Evolutionary conservation across 2,329 filamentous ascomycete species (phyloP).

Genomic region (Stachybotrys chartarum): DNA sequence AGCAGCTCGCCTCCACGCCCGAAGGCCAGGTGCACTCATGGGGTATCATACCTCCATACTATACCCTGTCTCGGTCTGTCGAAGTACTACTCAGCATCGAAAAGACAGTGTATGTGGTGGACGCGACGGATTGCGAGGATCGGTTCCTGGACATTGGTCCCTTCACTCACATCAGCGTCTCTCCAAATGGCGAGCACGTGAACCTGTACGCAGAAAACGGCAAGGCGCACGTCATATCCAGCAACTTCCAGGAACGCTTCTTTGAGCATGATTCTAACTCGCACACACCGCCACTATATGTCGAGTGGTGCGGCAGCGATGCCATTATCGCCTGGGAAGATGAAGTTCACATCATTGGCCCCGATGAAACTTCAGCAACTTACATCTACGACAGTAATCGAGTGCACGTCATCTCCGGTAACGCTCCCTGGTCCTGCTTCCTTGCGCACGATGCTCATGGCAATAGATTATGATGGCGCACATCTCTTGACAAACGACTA

Average conservation of each 20-base stretch:
- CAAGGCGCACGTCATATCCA: conserved; percentile 86
- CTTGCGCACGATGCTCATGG: too few species aligned
- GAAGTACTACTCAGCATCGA: conserved; percentile 84
- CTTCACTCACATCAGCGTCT: conserved; percentile 84
- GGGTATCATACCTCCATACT: conserved; percentile 79
- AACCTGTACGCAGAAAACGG: conserved; percentile 82
- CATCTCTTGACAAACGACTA: conserved; percentile 83
- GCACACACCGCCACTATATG: conserved; percentile 74
- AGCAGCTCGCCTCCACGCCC: conserved; percentile 68
- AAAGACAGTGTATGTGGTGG: conserved; percentile 77
- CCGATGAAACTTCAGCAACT: conserved; percentile 64
- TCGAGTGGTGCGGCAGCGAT: conserved; percentile 96
- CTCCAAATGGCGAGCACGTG: conserved; percentile 82
- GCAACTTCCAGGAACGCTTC: conserved; percentile 86
- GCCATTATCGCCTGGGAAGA: conserved; percentile 96
- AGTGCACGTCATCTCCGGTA: conserved; percentile 81
- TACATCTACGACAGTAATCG: conserved; percentile 88
- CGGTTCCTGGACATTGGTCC: conserved; percentile 85
- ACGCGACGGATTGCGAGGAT: conserved; percentile 86
- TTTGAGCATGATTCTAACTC: conserved; percentile 89
- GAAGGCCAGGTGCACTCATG: conserved; percentile 78
- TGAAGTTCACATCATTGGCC: conserved; percentile 89
- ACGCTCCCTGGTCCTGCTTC: too few species aligned
- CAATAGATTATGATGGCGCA: conserved; percentile 69
- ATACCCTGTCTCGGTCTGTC: conserved; percentile 86